phyloP scores from a whole-genome alignment of 164 flowering plant species.

The Protea cynaroides region DNA sequence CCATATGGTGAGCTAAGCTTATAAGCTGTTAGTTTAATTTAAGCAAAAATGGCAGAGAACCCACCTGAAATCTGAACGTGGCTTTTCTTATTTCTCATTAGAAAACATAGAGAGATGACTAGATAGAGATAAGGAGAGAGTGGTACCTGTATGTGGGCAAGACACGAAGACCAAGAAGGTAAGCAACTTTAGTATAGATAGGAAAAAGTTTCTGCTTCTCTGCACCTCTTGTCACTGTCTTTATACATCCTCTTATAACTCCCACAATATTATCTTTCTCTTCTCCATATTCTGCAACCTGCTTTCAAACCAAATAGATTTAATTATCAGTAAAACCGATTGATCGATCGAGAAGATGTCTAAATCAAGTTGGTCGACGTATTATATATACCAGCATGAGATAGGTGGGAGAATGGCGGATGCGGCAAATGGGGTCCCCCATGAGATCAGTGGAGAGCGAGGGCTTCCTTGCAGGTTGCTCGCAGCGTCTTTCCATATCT shows the following conservation, averaged over 20 bases:
- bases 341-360: too few species aligned
- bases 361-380: too few species aligned
- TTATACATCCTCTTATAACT: slow-evolving; percentile 52
- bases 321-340: too few species aligned
- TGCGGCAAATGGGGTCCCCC: slow-evolving; percentile 65
- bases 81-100: too few species aligned
- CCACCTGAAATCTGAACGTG: too few species aligned
- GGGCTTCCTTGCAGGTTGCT: slow-evolving; percentile 42
- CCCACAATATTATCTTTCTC: slow-evolving; percentile 55
- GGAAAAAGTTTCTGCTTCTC: slow-evolving; percentile 16
- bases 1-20: too few species aligned
- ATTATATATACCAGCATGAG: slow-evolving; percentile 73
- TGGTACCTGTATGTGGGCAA: slow-evolving; percentile 64
- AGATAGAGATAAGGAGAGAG: too few species aligned
- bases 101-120: too few species aligned
- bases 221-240: slow-evolving; percentile 46
- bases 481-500: slow-evolving; percentile 54
- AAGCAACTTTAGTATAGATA: slow-evolving; percentile 42
- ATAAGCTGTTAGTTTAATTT: too few species aligned
- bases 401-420: slow-evolving; percentile 44
- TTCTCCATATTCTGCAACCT: slow-evolving; percentile 61
- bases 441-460: slow-evolving; percentile 52
- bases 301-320: too few species aligned
- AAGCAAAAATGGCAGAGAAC: too few species aligned
- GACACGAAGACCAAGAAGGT: slow-evolving; percentile 66